Percentiles rank a stretch among this genome's conserved stretches.
Conservation (phyloP, 768 basidiomycete genomes). For the Boletus pseudopeckii region DNA sequence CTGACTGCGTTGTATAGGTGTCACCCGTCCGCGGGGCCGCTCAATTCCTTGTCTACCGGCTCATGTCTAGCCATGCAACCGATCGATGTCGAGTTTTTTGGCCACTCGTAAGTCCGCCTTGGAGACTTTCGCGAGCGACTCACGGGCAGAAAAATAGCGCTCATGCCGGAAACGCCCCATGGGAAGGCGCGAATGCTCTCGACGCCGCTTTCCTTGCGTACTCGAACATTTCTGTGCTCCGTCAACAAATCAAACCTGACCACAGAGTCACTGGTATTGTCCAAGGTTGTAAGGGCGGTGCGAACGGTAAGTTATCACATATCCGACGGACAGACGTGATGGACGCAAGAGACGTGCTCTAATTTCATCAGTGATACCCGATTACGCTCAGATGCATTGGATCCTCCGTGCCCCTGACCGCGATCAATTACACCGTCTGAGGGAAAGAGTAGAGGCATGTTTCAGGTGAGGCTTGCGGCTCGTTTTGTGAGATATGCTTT, state of each 20-base stretch:
- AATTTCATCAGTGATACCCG: constrained; percentile 65
- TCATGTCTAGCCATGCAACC: constrained; percentile 61
- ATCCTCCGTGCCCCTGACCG: constrained; percentile 64
- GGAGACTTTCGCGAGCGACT: background rate
- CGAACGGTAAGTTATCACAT: constrained; percentile 53
- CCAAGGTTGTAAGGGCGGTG: constrained; percentile 60
- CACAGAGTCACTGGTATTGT: constrained; percentile 78
- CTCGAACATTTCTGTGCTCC: constrained; percentile 69
- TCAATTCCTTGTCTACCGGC: constrained; percentile 48
- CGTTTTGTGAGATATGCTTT: background rate
- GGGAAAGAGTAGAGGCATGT: constrained; percentile 62
- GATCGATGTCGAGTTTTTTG: constrained; percentile 68
- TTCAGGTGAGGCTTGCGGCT: constrained; percentile 51
- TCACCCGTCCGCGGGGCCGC: constrained; percentile 61
- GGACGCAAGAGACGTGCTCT: background rate
- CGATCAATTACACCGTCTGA: constrained; percentile 50
- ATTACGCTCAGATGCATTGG: constrained; percentile 75
- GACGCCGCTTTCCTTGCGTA: constrained; percentile 89
- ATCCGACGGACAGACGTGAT: background rate
- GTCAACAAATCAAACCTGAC: constrained; percentile 85
- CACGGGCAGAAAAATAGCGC: constrained; percentile 44
- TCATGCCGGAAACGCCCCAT: constrained; percentile 77
- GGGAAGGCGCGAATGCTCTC: constrained; percentile 84
- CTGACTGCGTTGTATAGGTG: constrained; percentile 47
- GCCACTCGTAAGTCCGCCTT: constrained; percentile 54